Base-by-base conservation (phyloP, 176 grass and related monocot species). In the Phragmites australis region DNA sequence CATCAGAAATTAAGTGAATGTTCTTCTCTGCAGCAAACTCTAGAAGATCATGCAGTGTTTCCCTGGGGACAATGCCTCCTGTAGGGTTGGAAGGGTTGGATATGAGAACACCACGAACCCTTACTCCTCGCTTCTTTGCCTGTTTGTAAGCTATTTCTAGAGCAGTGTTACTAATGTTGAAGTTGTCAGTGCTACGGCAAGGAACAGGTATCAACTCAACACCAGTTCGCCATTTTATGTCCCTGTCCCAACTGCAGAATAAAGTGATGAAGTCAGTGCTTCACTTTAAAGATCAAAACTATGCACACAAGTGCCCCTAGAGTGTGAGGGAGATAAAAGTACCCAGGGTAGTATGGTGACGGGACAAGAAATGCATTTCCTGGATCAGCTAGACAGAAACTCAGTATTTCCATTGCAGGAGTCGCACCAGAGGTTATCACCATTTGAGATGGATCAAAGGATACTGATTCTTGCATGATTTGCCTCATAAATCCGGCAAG, bases 301-400 rank as follows among this genome's bases (percentile, higher is more conserved):
- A 30, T 51, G 40, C 2, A 43, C 31, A 44, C 0, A 67, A 63
- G 51, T 29, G 9, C 64, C 55, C 77, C 65, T 32, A 75, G 10
- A 76, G 52, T 45, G 54, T 5, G 7, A 77, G 70, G 44, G 17
- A 71, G n/a, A 84, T 39, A 76, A 27, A 76, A 26, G 47, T 85
- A 95, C 92, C 92, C 96, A 48, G 93, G 96, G 63, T 99, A 95
- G 83, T 99, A 99, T 55, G 96, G 96, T 82, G 96, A 99, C 50
- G 96, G 90, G 65, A 95, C 96, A 80, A 99, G 93, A 85, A 99
- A 91, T 78, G 93, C 96, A 89, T 95, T 99, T 91, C 96, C 92
- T 46, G 79, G 75, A 79, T 99, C 96, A 89, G 92, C 96, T 57
- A 99, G 25, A 84, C 92, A 95, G 76, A 95, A 99, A 74, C 92